A percentile compares a stretch with the other conserved stretches of the same genome.
These are phyloP conservation scores for Astragalus glycyphyllos DNA, from an alignment of 306 rosid genomes.

Conservation along the genomic window DNA sequence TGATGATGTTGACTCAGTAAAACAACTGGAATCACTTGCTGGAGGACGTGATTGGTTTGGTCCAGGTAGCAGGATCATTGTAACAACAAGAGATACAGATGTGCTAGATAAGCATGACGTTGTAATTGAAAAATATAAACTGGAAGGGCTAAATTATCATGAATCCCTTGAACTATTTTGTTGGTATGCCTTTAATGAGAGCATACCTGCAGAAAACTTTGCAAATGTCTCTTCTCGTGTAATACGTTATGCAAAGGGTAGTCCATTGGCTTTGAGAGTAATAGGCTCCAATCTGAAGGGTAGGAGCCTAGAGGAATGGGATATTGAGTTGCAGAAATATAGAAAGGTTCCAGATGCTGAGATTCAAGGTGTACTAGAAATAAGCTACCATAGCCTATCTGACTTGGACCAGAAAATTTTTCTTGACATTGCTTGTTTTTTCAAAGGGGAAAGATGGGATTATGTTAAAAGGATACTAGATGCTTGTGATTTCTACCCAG, in stretches of 20 bases:
- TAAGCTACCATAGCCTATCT: constrained; percentile 18
- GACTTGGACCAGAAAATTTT: constrained; percentile 14
- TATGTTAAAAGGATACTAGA: constrained; percentile 22
- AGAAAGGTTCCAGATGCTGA: neutral
- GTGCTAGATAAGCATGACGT: neutral
- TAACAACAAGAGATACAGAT: constrained; percentile 32
- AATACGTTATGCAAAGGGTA: constrained; percentile 40
- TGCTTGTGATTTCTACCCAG: constrained; percentile 8
- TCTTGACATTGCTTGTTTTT: constrained; percentile 1
- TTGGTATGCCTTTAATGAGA: constrained; percentile 24
- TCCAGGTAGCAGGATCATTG: constrained; percentile 34
- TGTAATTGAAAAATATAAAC: constrained; percentile 1
- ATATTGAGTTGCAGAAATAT: constrained; percentile 6
- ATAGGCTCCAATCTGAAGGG: constrained; percentile 38
- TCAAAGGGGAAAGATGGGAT: neutral
- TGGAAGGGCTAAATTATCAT: constrained; percentile 22
- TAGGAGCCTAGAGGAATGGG: constrained; percentile 10
- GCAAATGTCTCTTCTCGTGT: constrained; percentile 5
- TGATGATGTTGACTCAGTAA: constrained; percentile 13
- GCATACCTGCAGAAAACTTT: neutral
- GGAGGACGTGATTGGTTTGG: constrained; percentile 38
- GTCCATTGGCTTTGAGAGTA: constrained; percentile 34
- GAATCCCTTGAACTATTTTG: constrained; percentile 36
- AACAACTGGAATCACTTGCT: constrained; percentile 10
- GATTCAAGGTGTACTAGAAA: constrained; percentile 27